Base-by-base conservation (phyloP, 2,329 filamentous ascomycete species). In the Cercospora janseana region DNA sequence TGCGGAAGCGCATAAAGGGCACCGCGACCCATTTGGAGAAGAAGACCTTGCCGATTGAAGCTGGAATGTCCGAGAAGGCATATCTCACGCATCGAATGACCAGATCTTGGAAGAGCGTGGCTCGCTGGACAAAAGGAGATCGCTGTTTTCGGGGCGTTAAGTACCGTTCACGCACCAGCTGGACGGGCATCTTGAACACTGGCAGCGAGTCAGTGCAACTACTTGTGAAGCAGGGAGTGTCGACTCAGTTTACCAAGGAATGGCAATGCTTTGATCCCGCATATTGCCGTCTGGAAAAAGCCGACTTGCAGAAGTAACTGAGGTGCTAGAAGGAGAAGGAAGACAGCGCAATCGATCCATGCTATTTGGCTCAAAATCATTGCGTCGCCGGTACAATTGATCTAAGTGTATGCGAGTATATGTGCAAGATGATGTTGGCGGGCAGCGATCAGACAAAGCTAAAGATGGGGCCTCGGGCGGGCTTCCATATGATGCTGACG, bases 291-390 rank as follows among this genome's bases (percentile, higher is more conserved):
- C 41, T 74, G 71, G 49, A 83, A 69, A 12, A 87, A 62, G 21
- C 86, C 85, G 54, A 84, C 82, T 50, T 84, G 79, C 56, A 83
- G 70, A 26, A 92, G 71, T 28, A 93, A 72, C 68, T 91, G 86
- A 3, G 86, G 86, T 3, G 81, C 73, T 10, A 92, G 77, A 61
- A 88, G 84, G 32, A 85, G 44, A 41, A 87, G 77, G 63, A 91
- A 93, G 51, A 83, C 80, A 23, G 85, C 50, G 71, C 86, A 90
- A 72, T 93, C 88, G 21, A 89, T 66, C 68, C 86, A 85, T 5
- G 84, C 88, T 35, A 93, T 80, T 50, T 85, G 83, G 27, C 80
- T 79, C 32, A 93, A 75, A 52, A 89, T 85, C 86, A 91, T 90
- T 10, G 49, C 54, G 41, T 47, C 42, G 23, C 7, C 20, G 8